These are phyloP conservation scores for Chlorophyllum brunneum DNA, from an alignment of 768 basidiomycete species.

Conservation along the genomic window DNA sequence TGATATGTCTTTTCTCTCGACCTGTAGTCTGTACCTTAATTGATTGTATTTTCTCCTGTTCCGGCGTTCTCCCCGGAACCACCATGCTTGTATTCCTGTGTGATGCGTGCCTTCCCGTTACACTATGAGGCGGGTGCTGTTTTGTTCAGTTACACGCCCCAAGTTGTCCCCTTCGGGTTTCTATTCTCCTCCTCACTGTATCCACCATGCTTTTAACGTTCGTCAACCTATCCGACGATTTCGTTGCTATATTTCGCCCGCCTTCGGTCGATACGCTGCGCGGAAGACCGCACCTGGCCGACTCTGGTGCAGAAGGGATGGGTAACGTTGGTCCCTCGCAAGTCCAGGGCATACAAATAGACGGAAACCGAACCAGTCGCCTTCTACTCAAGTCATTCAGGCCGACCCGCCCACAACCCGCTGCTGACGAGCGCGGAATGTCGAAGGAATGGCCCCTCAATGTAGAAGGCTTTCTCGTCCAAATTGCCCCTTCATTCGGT, in stretches of 20 bases:
- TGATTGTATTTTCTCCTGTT: neutral
- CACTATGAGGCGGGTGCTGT: neutral
- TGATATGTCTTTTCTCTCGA: neutral
- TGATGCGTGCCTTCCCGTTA: neutral
- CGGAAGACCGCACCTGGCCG: neutral
- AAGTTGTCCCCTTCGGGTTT: neutral
- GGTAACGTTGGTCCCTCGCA: constrained; percentile 6
- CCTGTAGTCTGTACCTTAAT: neutral
- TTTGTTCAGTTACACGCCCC: neutral
- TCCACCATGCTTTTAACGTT: constrained; percentile 19
- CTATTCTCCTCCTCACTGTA: neutral
- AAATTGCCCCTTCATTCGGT: constrained; percentile 25
- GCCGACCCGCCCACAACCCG: neutral
- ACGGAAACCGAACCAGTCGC: neutral
- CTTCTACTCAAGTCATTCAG: neutral
- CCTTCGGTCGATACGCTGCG: neutral
- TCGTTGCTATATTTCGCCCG: constrained; percentile 17
- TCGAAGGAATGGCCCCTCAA: constrained; percentile 23
- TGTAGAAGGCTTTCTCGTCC: constrained; percentile 23
- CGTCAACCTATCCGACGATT: constrained; percentile 23
- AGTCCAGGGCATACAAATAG: neutral
- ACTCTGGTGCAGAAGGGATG: neutral
- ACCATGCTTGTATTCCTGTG: neutral
- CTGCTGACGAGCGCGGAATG: neutral
- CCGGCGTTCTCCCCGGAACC: neutral